A percentile compares a stretch with the other conserved stretches of the same genome.
These are phyloP conservation scores for Withania somnifera DNA, from an alignment of 305 asterid species.

Conservation along the genomic window DNA sequence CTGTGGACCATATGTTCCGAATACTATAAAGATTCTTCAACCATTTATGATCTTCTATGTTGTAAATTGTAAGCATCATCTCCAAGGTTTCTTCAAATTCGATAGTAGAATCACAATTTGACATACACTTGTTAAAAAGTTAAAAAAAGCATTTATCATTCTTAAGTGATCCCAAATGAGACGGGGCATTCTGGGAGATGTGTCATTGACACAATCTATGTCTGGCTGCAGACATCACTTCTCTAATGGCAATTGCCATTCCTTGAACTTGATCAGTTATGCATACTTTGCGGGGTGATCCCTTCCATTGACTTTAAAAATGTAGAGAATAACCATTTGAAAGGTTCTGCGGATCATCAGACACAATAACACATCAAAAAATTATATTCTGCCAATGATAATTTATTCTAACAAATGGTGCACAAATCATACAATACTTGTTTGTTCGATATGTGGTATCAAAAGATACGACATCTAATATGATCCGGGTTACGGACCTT, in stretches of 20 bases:
- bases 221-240: background rate
- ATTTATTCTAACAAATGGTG: background rate
- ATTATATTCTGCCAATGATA: background rate
- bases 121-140: background rate
- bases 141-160: background rate
- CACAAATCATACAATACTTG: background rate
- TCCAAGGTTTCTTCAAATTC: background rate
- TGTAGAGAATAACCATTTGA: constrained; percentile 2
- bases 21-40: background rate
- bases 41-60: background rate
- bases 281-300: background rate
- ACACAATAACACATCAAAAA: background rate
- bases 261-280: constrained; percentile 3
- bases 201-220: constrained; percentile 5
- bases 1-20: too few species aligned
- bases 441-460: background rate
- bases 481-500: too few species aligned
- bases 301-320: constrained; percentile 3
- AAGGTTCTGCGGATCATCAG: background rate
- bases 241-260: background rate
- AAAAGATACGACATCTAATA: constrained; percentile 6
- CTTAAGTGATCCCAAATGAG: background rate
- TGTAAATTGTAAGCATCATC: background rate
- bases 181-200: background rate
- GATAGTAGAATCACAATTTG: background rate